Evolutionary conservation across 2,329 filamentous ascomycete genomes (phyloP), one percentile per base, ranked within the genome.

Genomic region (Scytalidium sp.): DNA sequence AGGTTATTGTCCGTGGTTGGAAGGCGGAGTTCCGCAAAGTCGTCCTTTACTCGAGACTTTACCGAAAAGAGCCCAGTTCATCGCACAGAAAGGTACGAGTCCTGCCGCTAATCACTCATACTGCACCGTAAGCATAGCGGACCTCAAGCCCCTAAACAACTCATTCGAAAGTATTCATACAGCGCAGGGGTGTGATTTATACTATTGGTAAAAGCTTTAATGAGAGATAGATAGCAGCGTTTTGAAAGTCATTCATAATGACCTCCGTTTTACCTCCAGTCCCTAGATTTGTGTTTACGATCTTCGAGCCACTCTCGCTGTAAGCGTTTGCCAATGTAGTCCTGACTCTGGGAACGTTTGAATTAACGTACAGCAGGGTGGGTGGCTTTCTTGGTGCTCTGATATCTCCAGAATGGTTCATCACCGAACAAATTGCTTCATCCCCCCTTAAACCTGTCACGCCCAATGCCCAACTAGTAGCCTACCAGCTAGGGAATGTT

Each of bases 231-330:
- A n/a, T n/a, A n/a, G n/a, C n/a, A n/a, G n/a, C n/a, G n/a, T n/a
- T n/a, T n/a, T n/a, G n/a, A n/a, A n/a, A 47, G n/a, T 9, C 36
- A 39, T 19, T 21, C 23, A 54, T 19, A 43, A 86, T 86, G 83
- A 73, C 82, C 10, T 75, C 83, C 22, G 76, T 79, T 54, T 74
- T 90, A 19, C 85, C 86, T 2, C 62, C 74, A 3, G 73, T 88
- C 60, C 86, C 86, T 11, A 76, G 83, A 52, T 64, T 86, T 43
- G 71, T 88, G 44, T 88, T 90, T 56, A 86, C 83, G 23, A 65
- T 88, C 47, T 63, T 88, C 40, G 86, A 90, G 66, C 86, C 27
- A 10, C 42, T 58, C 41, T 53, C 47, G 43, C 50, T 54, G 54
- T 58, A 46, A 56, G 56, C 20, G 50, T 36, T 29, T 43, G 23